Conservation (phyloP, 495 filamentous ascomycete species). For the Podospora bellae-mahoneyi region DNA sequence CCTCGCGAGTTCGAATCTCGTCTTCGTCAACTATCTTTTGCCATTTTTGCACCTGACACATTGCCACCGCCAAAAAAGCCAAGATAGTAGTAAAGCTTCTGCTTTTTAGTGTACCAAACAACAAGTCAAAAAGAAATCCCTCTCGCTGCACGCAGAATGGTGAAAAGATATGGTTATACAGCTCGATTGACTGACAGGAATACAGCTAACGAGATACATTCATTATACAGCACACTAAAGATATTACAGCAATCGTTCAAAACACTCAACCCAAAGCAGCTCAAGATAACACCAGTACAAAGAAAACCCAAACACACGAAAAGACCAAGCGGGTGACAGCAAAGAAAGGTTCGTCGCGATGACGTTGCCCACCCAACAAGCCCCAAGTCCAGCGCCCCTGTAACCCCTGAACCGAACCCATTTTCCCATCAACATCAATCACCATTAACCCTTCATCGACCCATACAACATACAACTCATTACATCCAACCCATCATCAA, state of each 20-base stretch:
- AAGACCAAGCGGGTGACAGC: not conserved
- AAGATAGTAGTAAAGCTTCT: too few relatives aligned
- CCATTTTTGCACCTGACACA: too few relatives aligned
- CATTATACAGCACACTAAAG: not conserved
- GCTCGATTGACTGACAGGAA: not conserved
- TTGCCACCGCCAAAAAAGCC: too few relatives aligned
- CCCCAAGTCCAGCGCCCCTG: not conserved
- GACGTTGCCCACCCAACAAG: conserved; percentile 7
- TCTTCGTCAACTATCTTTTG: conserved; percentile 3
- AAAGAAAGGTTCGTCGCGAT: conserved; percentile 2
- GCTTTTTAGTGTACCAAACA: too few relatives aligned
- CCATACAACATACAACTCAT: not conserved
- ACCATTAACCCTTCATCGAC: not conserved
- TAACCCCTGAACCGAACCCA: not conserved
- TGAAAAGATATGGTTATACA: too few relatives aligned
- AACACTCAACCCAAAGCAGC: not conserved
- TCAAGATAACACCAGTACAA: not conserved
- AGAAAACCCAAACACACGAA: not conserved
- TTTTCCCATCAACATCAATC: not conserved
- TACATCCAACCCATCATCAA: not conserved
- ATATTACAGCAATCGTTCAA: not conserved
- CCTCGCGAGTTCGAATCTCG: conserved; percentile 9
- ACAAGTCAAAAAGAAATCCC: too few relatives aligned
- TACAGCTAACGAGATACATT: not conserved
- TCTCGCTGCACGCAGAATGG: too few relatives aligned